Evolutionary conservation across 139 green algal genomes (phyloP).

Genomic region (Chlorokybus atmophyticus): DNA sequence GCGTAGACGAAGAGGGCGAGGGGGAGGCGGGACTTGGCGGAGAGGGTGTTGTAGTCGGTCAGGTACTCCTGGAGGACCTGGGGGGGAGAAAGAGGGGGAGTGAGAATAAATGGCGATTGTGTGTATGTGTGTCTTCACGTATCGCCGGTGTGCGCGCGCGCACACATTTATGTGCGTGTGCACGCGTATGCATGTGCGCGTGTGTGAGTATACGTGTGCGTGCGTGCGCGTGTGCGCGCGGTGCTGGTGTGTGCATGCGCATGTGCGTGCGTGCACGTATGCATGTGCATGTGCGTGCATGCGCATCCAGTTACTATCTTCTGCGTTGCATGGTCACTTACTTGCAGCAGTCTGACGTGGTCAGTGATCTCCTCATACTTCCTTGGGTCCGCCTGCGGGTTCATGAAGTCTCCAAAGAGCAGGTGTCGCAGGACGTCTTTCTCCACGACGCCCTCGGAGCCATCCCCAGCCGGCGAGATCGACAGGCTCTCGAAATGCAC

Average conservation of each 20-base stretch:
- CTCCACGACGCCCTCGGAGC: not conserved
- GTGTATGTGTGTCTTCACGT: no score
- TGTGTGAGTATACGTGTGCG: no score
- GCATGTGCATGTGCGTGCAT: constrained; percentile 9
- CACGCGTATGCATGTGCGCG: no score
- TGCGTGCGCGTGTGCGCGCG: no score
- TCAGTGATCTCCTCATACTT: constrained; percentile 27
- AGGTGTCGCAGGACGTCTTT: constrained; percentile 13
- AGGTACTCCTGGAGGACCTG: constrained; percentile 45
- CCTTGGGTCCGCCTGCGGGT: constrained; percentile 33
- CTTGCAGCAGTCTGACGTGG: constrained; percentile 35
- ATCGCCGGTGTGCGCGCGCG: no score
- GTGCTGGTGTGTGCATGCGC: no score
- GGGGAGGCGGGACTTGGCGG: constrained; percentile 46
- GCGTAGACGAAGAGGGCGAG: constrained; percentile 50
- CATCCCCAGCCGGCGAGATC: not conserved
- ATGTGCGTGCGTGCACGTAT: constrained; percentile 4
- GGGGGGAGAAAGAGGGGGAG: no score
- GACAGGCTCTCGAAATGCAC: constrained; percentile 37
- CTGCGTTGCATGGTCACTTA: no score
- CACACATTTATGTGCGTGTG: no score
- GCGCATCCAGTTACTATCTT: no score
- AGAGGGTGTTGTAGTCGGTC: constrained; percentile 51
- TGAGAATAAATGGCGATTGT: no score
- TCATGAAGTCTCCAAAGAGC: constrained; percentile 36